Conservation (phyloP, 208 protist species). For the Leishmania lainsoni region DNA sequence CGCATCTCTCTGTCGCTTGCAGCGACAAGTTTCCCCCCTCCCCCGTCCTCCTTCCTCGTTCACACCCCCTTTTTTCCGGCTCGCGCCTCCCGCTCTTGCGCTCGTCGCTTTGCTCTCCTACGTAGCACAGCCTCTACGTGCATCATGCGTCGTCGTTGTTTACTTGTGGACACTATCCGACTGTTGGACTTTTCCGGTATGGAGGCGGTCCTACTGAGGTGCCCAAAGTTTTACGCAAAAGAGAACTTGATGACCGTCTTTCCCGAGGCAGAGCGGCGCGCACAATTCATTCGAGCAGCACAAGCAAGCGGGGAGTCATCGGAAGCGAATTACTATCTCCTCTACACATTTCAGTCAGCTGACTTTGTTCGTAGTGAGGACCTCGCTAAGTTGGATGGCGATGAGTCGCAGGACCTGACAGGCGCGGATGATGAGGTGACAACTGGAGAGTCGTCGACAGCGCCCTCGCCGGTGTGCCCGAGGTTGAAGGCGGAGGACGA, state of each 20-base stretch:
- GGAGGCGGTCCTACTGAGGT: slow-evolving; percentile 41
- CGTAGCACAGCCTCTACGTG: background rate
- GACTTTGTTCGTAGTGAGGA: slow-evolving; percentile 13
- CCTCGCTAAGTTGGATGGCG: background rate
- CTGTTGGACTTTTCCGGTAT: slow-evolving; percentile 17
- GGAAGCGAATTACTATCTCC: slow-evolving; percentile 26
- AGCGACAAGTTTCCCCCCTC: background rate
- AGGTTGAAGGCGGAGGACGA: slow-evolving; percentile 9
- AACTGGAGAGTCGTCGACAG: background rate
- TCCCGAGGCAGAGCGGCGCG: slow-evolving; percentile 17
- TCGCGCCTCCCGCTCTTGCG: background rate
- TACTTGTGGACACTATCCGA: slow-evolving; percentile 15
- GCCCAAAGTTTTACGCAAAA: slow-evolving; percentile 38
- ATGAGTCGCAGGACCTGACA: slow-evolving; percentile 23
- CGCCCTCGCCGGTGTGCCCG: background rate
- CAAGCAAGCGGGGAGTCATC: background rate
- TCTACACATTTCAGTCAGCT: slow-evolving; percentile 53
- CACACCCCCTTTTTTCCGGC: background rate
- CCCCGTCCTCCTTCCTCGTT: too few relatives aligned
- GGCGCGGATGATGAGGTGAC: slow-evolving; percentile 21
- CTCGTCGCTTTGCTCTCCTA: background rate
- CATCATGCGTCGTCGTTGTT: slow-evolving; percentile 17
- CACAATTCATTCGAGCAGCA: background rate
- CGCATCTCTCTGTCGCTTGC: background rate
- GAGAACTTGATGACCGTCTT: slow-evolving; percentile 56